A percentile compares a stretch with the other conserved stretches of the same genome.
These are phyloP conservation scores for Cyberlindnera misumaiensis DNA, from an alignment of 805 yeast genomes.

Conservation along the genomic window DNA sequence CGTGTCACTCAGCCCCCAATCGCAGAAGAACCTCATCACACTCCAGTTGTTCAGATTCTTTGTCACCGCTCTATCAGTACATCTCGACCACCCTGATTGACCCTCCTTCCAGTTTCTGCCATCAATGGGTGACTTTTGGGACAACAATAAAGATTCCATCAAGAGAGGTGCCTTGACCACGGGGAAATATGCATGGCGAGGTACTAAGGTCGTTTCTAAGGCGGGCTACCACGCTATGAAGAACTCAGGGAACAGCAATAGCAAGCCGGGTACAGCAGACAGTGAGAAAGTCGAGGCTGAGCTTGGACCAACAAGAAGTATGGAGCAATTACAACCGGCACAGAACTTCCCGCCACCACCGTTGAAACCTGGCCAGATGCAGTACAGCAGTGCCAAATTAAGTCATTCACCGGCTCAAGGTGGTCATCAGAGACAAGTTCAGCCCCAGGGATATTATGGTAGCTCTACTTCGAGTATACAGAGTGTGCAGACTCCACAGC, in stretches of 20 bases:
- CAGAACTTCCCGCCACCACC: constrained; percentile 33
- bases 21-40: neutral
- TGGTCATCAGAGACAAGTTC: constrained; percentile 1
- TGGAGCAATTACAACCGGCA: constrained; percentile 14
- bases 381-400: constrained; percentile 22
- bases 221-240: constrained; percentile 35
- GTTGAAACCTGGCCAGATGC: constrained; percentile 30
- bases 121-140: constrained; percentile 30
- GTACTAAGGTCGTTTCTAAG: constrained; percentile 34
- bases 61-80: neutral
- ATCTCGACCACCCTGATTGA: too few species aligned
- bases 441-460: too few species aligned
- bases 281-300: constrained; percentile 3
- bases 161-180: constrained; percentile 30
- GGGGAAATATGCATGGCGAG: constrained; percentile 31
- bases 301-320: constrained; percentile 6
- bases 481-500: neutral
- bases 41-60: neutral
- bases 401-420: neutral
- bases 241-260: constrained; percentile 13
- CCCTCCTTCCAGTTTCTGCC: neutral
- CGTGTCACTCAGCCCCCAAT: too few species aligned
- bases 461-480: neutral
- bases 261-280: neutral
- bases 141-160: constrained; percentile 34